These are phyloP conservation scores for Epicoccum sorghinum DNA, from an alignment of 2,329 filamentous ascomycete genomes.

Conservation along the genomic window DNA sequence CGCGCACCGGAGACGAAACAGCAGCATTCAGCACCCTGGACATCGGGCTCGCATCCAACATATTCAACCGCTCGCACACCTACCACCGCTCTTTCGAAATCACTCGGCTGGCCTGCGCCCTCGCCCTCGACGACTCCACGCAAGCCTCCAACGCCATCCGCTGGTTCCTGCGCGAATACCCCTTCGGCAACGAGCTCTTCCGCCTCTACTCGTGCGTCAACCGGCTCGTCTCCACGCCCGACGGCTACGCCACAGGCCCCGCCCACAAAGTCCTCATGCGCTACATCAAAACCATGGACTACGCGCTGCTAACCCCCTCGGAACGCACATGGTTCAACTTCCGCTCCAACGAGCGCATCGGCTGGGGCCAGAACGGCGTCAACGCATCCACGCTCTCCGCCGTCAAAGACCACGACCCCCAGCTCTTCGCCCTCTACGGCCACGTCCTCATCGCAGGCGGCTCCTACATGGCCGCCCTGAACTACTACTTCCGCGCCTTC, in stretches of 20 bases:
- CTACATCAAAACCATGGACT: constrained; percentile 90
- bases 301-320: constrained; percentile 62
- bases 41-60: constrained; percentile 76
- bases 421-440: constrained; percentile 84
- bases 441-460: constrained; percentile 86
- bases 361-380: constrained; percentile 47
- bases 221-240: constrained; percentile 75
- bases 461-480: constrained; percentile 82
- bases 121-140: constrained; percentile 78
- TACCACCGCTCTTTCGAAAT: constrained; percentile 76
- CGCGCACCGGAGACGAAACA: constrained; percentile 68
- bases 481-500: constrained; percentile 75
- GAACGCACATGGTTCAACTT: constrained; percentile 54
- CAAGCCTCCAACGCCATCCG: constrained; percentile 76
- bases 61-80: constrained; percentile 75
- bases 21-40: constrained; percentile 83
- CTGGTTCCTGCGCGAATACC: constrained; percentile 82
- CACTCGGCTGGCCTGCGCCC: constrained; percentile 81
- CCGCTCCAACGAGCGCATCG: constrained; percentile 44
- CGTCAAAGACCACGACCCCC: constrained; percentile 65
- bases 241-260: constrained; percentile 76
- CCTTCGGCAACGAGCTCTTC: constrained; percentile 81
- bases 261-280: constrained; percentile 90
- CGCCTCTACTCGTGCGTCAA: constrained; percentile 82
- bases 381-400: constrained; percentile 48